Evolutionary conservation across 2,329 filamentous ascomycete genomes (phyloP), one percentile per base, ranked within the genome.

Genomic region (Bipolaris oryzae): DNA sequence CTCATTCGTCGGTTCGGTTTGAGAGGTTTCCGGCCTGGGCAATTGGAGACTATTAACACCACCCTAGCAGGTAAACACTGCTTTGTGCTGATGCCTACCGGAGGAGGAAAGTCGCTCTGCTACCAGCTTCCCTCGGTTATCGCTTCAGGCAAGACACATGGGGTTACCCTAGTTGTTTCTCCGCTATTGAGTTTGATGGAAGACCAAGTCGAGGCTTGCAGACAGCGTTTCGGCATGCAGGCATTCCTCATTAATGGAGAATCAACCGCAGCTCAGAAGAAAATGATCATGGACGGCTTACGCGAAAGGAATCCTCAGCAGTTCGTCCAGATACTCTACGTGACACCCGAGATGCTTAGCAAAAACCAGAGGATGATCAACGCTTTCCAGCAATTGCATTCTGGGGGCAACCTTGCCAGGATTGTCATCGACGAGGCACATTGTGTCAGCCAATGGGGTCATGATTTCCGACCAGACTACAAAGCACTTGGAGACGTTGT

Each of bases 341-440:
- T 99, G 47, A 99, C 95, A 0, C 95, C 95, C 0, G 95, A 99
- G 77, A 98, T 98, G 94, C 83, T 99, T 48, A 91, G 83, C 78
- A 94, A 93, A 73, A 99, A 89, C 72, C 75, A 82, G 39, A 79
- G 80, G 2, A 90, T 98, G 74, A 79, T 87, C 55, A 83, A 81
- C 49, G 84, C 82, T 2, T 82, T 99, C 61, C 78, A 85, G 49
- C 81, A 80, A 2, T 81, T 99, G n/a, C 84, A 96, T 74, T 76
- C 77, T 13, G 86, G 86, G 48, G 80, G 83, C 3, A 90, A 89
- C 67, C 85, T 99, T 50, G 94, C 96, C 15, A 87, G 95, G 23
- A 86, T 99, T 46, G 95, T 99, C 50, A 96, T 99, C 61, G 95
- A 99, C 66, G 96, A 99, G 78, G 95, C 95, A n/a, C 95, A 99